Conservation (phyloP, 2,329 filamentous ascomycete species). For the Aspergillus luchuensis region DNA sequence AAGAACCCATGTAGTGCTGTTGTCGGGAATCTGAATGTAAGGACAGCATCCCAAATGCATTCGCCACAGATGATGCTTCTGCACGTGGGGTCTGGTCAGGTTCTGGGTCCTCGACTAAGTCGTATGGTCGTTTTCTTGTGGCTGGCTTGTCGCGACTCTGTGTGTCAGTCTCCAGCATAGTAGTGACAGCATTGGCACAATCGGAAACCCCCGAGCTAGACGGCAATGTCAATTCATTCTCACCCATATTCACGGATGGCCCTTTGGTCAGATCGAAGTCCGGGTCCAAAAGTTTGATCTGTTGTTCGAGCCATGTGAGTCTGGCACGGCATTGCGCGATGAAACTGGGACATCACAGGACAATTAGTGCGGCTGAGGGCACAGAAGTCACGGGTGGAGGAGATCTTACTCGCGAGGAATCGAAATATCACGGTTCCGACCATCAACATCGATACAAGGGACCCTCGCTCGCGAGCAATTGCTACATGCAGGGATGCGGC, state of each 20-base stretch:
- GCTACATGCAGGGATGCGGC: conserved; percentile 40
- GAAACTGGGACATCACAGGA: conserved; percentile 15
- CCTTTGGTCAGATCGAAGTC: conserved; percentile 34
- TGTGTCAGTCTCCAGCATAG: neutral
- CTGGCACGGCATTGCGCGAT: conserved; percentile 29
- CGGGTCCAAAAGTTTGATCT: conserved; percentile 30
- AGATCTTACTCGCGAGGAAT: conserved; percentile 39
- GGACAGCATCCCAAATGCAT: conserved; percentile 41
- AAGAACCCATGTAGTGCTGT: conserved; percentile 43
- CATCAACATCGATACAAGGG: conserved; percentile 43
- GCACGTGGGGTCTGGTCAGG: conserved; percentile 23
- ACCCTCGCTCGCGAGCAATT: conserved; percentile 42
- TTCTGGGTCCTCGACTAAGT: conserved; percentile 18
- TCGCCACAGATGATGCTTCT: conserved; percentile 34
- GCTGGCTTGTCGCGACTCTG: neutral
- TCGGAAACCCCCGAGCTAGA: conserved; percentile 1
- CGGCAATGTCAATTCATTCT: conserved; percentile 7
- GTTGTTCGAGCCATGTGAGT: conserved; percentile 39
- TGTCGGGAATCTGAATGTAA: conserved; percentile 43
- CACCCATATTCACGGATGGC: conserved; percentile 27
- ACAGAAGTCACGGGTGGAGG: neutral
- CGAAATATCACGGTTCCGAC: conserved; percentile 36
- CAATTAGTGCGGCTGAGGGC: neutral
- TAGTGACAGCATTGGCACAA: neutral
- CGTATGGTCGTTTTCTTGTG: conserved; percentile 19